Conservation (phyloP, 1,139 yeast species). For the Starmera stellimalicola region DNA sequence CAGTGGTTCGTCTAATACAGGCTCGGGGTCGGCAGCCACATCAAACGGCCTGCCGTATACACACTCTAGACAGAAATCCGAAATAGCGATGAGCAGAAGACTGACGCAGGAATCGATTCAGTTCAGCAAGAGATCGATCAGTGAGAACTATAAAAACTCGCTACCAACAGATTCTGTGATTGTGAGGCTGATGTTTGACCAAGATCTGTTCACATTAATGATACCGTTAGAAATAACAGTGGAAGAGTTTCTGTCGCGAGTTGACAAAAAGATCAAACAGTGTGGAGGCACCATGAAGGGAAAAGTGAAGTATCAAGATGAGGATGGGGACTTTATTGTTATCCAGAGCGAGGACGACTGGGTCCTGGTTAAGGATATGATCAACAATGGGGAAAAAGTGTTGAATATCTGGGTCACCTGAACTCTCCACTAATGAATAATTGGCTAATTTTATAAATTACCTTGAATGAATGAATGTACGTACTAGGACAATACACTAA, state of each 20-base stretch:
- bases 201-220: slow-evolving; percentile 29
- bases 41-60: not conserved
- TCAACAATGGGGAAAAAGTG: slow-evolving; percentile 27
- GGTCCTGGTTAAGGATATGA: slow-evolving; percentile 33
- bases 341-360: slow-evolving; percentile 79
- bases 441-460: too few species aligned
- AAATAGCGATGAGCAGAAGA: slow-evolving; percentile 20
- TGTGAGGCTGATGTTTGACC: slow-evolving; percentile 27
- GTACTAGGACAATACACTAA: too few species aligned
- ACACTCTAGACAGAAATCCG: slow-evolving; percentile 26
- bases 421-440: too few species aligned
- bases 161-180: slow-evolving; percentile 27
- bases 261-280: slow-evolving; percentile 30
- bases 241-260: slow-evolving; percentile 22
- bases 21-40: not conserved
- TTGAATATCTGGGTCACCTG: slow-evolving; percentile 27
- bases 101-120: slow-evolving; percentile 24
- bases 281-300: slow-evolving; percentile 29
- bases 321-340: slow-evolving; percentile 89
- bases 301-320: slow-evolving; percentile 79
- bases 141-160: slow-evolving; percentile 27
- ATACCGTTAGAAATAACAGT: slow-evolving; percentile 24
- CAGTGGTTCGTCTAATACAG: not conserved
- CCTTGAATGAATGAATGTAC: too few species aligned
- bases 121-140: slow-evolving; percentile 25